A percentile compares a stretch with the other conserved stretches of the same genome.
These are phyloP conservation scores for Leccinum broughii DNA, from an alignment of 768 basidiomycete genomes.

Conservation along the genomic window DNA sequence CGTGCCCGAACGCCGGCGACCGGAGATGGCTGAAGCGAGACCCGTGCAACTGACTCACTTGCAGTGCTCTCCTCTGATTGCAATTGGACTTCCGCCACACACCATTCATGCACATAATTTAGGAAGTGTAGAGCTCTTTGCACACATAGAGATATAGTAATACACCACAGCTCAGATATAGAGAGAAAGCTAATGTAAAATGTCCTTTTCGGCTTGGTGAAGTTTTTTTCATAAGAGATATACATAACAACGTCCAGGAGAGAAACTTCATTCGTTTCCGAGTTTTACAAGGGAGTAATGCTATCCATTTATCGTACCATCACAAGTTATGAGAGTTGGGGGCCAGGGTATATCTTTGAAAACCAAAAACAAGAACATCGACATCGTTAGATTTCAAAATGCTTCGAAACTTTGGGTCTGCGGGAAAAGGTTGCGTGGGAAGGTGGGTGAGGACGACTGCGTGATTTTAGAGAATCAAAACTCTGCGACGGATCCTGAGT, in stretches of 20 bases:
- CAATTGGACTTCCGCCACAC: background rate
- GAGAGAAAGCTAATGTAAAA: background rate
- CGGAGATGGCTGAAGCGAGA: background rate
- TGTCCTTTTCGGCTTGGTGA: slow-evolving; percentile 1
- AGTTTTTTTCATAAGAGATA: background rate
- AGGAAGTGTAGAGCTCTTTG: background rate
- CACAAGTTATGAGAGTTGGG: slow-evolving; percentile 4
- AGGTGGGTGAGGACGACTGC: background rate
- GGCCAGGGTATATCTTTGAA: slow-evolving; percentile 11
- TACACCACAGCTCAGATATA: background rate
- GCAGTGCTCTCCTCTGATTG: background rate
- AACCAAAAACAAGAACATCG: slow-evolving; percentile 11
- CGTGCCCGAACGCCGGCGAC: background rate
- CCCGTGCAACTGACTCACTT: background rate
- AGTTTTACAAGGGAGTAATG: slow-evolving; percentile 10
- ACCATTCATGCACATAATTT: slow-evolving; percentile 11
- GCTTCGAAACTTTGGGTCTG: background rate
- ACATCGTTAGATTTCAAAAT: slow-evolving; percentile 6
- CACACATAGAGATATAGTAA: background rate
- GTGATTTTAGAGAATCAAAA: slow-evolving; percentile 26
- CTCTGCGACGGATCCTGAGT: slow-evolving; percentile 33
- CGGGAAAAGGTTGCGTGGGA: background rate
- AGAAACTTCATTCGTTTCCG: background rate
- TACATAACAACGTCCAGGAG: slow-evolving; percentile 14
- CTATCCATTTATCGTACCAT: slow-evolving; percentile 22